Percentiles rank a stretch among this genome's conserved stretches.
Evolutionary conservation across 768 basidiomycete genomes (phyloP).

Genomic region (Boletus coccyginus): DNA sequence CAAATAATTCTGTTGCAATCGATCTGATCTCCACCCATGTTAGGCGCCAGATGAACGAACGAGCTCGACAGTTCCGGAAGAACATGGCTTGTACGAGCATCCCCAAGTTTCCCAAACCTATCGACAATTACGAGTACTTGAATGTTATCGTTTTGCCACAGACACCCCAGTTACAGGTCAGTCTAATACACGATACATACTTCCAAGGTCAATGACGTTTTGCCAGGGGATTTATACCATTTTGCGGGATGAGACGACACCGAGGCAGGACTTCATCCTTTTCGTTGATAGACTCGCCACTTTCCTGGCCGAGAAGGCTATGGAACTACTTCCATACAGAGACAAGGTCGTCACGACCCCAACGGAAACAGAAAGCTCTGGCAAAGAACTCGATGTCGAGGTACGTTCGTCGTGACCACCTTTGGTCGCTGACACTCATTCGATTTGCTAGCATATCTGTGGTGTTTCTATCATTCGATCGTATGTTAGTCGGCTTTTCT

Average conservation of each 20-base stretch:
- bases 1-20: conserved; percentile 85
- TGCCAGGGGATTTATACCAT: conserved; percentile 86
- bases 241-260: conserved; percentile 67
- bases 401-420: conserved; percentile 34
- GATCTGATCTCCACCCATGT: conserved; percentile 93
- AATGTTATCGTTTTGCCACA: conserved; percentile 68
- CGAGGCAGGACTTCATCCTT: conserved; percentile 87
- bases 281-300: conserved; percentile 87
- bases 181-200: conserved; percentile 4
- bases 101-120: conserved; percentile 35
- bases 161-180: conserved; percentile 77
- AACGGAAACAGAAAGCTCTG: conserved; percentile 49
- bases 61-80: conserved; percentile 68
- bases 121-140: conserved; percentile 42
- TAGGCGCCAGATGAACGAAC: conserved; percentile 76
- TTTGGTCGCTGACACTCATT: background rate
- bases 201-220: background rate
- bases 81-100: conserved; percentile 58
- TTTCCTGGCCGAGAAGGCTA: conserved; percentile 77
- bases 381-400: conserved; percentile 60
- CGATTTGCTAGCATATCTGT: conserved; percentile 58
- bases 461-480: conserved; percentile 90
- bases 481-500: conserved; percentile 40
- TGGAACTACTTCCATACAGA: conserved; percentile 76
- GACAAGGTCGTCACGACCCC: conserved; percentile 67